Conservation (phyloP, 2,329 filamentous ascomycete species). For the Botrytis aclada region DNA sequence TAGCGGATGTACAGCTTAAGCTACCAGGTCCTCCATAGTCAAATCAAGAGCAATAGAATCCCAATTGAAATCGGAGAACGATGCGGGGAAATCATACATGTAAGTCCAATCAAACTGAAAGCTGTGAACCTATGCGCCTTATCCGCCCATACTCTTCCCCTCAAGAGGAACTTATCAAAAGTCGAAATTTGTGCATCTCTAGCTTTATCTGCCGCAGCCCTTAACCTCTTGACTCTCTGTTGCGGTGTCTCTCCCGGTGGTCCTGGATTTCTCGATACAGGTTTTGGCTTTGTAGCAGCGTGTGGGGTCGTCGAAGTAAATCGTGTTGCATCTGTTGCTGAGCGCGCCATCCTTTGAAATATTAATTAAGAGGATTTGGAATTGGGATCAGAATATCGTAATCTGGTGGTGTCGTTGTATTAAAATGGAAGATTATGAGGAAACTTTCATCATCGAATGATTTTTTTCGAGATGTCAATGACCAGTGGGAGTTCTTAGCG, state of each 20-base stretch:
- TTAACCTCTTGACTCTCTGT: slow-evolving; percentile 38
- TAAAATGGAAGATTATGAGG: slow-evolving; percentile 23
- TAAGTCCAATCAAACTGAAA: slow-evolving; percentile 37
- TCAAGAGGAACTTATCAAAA: slow-evolving; percentile 36
- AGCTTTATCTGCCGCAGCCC: slow-evolving; percentile 38
- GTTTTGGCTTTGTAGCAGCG: slow-evolving; percentile 58
- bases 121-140: slow-evolving; percentile 38
- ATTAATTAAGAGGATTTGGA: not conserved
- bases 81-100: slow-evolving; percentile 30
- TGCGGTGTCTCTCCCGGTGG: slow-evolving; percentile 39
- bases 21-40: slow-evolving; percentile 20
- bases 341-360: slow-evolving; percentile 51
- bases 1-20: not conserved
- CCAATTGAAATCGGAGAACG: not conserved
- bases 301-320: slow-evolving; percentile 71
- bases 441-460: slow-evolving; percentile 23
- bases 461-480: slow-evolving; percentile 30
- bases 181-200: slow-evolving; percentile 35
- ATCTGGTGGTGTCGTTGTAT: slow-evolving; percentile 18
- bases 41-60: not conserved
- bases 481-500: slow-evolving; percentile 27
- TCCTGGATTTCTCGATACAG: slow-evolving; percentile 24
- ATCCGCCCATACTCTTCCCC: slow-evolving; percentile 40
- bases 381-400: not conserved
- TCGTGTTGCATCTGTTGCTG: slow-evolving; percentile 75